Evolutionary conservation across 805 yeast genomes (phyloP).

Genomic region (Metschnikowia kunwiensis): DNA sequence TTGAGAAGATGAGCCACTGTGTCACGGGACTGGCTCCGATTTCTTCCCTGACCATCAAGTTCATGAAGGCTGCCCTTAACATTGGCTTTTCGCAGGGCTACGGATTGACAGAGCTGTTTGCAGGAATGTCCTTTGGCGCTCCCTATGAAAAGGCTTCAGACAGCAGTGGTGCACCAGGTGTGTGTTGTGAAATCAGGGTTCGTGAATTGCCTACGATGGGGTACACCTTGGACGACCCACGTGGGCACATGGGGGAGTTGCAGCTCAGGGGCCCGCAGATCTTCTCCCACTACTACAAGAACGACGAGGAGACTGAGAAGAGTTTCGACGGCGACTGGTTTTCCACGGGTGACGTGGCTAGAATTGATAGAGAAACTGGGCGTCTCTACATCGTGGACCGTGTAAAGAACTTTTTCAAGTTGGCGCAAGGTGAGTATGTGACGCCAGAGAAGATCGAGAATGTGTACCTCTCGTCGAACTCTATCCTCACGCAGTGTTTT

Average conservation of each 20-base stretch:
- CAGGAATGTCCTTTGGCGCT: conserved; percentile 45
- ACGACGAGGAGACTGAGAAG: conserved; percentile 50
- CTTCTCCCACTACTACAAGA: conserved; percentile 54
- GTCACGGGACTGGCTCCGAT: conserved; percentile 67
- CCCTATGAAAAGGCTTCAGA: conserved; percentile 48
- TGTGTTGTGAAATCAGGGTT: conserved; percentile 51
- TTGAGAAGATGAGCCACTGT: conserved; percentile 27
- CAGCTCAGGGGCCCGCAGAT: conserved; percentile 64
- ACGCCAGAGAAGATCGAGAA: conserved; percentile 77
- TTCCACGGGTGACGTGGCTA: conserved; percentile 50
- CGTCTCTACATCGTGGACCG: conserved; percentile 59
- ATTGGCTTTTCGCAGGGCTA: conserved; percentile 67
- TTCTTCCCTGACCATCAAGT: conserved; percentile 56
- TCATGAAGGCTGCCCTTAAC: conserved; percentile 59
- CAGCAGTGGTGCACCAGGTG: conserved; percentile 60
- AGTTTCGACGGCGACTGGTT: conserved; percentile 54
- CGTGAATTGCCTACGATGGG: conserved; percentile 65
- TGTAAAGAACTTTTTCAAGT: conserved; percentile 75
- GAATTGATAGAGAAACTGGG: conserved; percentile 36
- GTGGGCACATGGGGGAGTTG: conserved; percentile 55
- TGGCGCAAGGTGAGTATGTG: conserved; percentile 53
- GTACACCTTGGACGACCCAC: conserved; percentile 24
- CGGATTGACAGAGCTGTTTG: conserved; percentile 67
- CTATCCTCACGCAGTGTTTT: conserved; percentile 17
- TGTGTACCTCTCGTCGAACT: conserved; percentile 38